A percentile compares a stretch with the other conserved stretches of the same genome.
Evolutionary conservation across 1,284 basidiomycete genomes (phyloP).

Genomic region (Ganoderma resinaceum): DNA sequence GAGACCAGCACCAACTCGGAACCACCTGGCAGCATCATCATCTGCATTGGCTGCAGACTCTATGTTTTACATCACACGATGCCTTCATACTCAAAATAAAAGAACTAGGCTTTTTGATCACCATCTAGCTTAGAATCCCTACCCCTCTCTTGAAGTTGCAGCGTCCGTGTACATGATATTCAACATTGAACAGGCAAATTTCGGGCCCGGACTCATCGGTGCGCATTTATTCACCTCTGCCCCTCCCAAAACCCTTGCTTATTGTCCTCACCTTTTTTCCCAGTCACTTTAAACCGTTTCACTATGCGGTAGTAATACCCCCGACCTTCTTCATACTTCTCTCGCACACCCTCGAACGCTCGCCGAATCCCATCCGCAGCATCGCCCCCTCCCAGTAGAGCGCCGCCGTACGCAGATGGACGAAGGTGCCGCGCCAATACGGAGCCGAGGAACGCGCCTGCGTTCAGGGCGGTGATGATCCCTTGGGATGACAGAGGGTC

Average conservation of each 20-base stretch:
- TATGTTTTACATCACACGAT: too few relatives aligned
- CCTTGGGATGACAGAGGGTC: constrained; percentile 48
- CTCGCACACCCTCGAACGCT: constrained; percentile 19
- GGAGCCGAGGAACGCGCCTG: constrained; percentile 36
- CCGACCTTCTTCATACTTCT: constrained; percentile 22
- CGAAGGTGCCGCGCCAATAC: constrained; percentile 15
- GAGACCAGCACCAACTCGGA: too few relatives aligned
- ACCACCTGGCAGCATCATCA: too few relatives aligned
- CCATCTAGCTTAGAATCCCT: too few relatives aligned
- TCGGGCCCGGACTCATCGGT: not conserved
- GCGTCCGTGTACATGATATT: not conserved
- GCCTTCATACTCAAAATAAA: too few relatives aligned
- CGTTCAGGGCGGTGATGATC: constrained; percentile 44
- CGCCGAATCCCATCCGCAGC: constrained; percentile 1
- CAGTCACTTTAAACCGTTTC: constrained; percentile 20
- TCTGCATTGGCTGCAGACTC: too few relatives aligned
- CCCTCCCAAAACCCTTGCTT: not conserved
- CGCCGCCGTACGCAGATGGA: not conserved
- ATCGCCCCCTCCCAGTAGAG: not conserved
- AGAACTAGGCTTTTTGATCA: too few relatives aligned
- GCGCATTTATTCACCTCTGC: not conserved
- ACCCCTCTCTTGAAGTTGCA: too few relatives aligned
- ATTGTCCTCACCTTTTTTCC: not conserved
- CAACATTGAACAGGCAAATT: not conserved
- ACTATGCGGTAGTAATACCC: constrained; percentile 26